Evolutionary conservation across 169 alveolate genomes (phyloP).

Genomic region (Cystoisospora suis): DNA sequence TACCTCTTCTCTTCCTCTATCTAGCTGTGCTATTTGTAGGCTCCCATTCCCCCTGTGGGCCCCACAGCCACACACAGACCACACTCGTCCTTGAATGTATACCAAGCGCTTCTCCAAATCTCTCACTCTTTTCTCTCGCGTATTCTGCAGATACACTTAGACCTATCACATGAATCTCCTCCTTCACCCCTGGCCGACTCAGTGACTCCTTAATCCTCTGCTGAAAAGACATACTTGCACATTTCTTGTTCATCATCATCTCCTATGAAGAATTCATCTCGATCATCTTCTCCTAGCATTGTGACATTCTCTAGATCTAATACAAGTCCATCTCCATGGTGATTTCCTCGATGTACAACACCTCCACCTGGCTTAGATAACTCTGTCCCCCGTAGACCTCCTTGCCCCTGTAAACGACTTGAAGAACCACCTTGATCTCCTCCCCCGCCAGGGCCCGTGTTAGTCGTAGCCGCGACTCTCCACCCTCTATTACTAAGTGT

Average conservation of each 20-base stretch:
- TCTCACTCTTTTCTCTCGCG: neutral
- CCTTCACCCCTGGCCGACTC: neutral
- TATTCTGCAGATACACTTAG: neutral
- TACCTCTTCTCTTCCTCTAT: neutral
- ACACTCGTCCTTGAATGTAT: too few relatives aligned
- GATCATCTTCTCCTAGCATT: neutral
- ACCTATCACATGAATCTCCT: neutral
- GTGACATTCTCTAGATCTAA: conserved; percentile 7
- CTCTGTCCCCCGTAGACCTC: neutral
- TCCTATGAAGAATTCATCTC: neutral
- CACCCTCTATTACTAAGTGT: too few relatives aligned
- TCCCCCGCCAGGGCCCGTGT: neutral
- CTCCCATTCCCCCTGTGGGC: too few relatives aligned
- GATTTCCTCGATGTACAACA: too few relatives aligned
- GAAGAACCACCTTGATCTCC: neutral
- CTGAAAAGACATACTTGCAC: conserved; percentile 6
- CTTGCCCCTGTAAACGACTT: neutral
- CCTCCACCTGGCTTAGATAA: neutral
- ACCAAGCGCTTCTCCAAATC: too few relatives aligned
- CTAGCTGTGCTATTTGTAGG: too few relatives aligned
- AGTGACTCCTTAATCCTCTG: neutral
- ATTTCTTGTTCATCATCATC: conserved; percentile 21
- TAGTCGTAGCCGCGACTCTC: neutral
- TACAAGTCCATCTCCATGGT: neutral
- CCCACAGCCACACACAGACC: too few relatives aligned